Evolutionary conservation across 2,329 filamentous ascomycete genomes (phyloP), one percentile per base, ranked within the genome.

Genomic region (Trichoderma sp.): DNA sequence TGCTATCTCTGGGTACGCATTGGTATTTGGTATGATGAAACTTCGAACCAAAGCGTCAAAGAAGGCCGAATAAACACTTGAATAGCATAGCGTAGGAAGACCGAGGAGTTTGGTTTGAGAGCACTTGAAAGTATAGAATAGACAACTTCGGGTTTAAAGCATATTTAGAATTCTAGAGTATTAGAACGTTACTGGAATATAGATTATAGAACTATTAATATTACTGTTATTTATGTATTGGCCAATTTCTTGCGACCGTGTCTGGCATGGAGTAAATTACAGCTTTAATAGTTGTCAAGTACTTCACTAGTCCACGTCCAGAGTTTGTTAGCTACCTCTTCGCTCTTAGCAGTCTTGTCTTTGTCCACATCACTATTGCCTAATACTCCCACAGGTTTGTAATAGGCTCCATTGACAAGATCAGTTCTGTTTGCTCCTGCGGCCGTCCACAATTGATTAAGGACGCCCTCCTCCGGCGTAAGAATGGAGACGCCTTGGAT

Each of bases 1-100:
- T 71, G 84, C 81, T 0, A 70, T 87, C 47, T 85, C 82, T 67
- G 85, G 83, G 1, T 91, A 90, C 64, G 76, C 75, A 0, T 56
- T 84, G 60, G 83, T 85, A 6, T 83, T 81, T 68, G 68, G 73
- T 1, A 74, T 85, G 65, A 85, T 85, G 83, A 84, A 84, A 77
- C 76, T 85, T 52, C 76, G 83, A 27, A 84, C 82, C 21, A 84
- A 84, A 78, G 78, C 79, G 7, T 82, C 82, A 2, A 85, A 84
- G 78, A 83, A 80, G 76, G 82, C 82, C 0, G 79, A 82, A 74
- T 81, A 76, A 24, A 13, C 40, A 43, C 14, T 7, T 43, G 5
- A 2, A 43, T 7, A 7, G 37, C 16, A 43, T 19, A 1, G 14
- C 19, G 16, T 16, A 43, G 37, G 37, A 43, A 43, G 37, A 43